These are phyloP conservation scores for Mycocentrospora acerina DNA, from an alignment of 2,329 filamentous ascomycete species.

Conservation along the genomic window DNA sequence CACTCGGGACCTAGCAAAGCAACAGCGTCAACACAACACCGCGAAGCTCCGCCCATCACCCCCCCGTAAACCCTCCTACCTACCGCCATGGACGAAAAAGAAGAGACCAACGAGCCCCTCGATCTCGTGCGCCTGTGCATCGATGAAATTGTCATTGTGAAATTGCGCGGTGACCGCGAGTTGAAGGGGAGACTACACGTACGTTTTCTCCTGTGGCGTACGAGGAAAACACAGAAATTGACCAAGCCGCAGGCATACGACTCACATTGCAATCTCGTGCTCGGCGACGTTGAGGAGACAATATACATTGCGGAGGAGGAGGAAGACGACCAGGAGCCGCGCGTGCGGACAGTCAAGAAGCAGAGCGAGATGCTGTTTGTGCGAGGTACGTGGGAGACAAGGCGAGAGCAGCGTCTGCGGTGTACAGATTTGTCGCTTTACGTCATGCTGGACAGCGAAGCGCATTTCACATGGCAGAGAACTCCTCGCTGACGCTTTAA, in stretches of 20 bases:
- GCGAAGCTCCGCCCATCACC: constrained; percentile 5
- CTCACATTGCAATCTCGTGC: constrained; percentile 94
- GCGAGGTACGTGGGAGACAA: constrained; percentile 74
- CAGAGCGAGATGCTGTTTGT: constrained; percentile 99
- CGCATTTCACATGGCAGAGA: constrained; percentile 3
- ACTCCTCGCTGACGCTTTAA: not conserved
- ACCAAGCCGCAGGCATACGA: constrained; percentile 76
- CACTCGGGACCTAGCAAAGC: too few species aligned
- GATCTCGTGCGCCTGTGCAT: constrained; percentile 93
- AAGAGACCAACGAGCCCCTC: constrained; percentile 83
- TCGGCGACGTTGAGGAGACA: constrained; percentile 96
- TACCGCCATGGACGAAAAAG: constrained; percentile 79
- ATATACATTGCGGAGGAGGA: constrained; percentile 92
- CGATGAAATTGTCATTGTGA: constrained; percentile 96
- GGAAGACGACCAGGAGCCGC: constrained; percentile 68
- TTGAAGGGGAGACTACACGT: constrained; percentile 94
- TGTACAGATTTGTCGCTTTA: too few species aligned
- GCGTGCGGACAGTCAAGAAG: constrained; percentile 76
- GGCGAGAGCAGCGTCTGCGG: too few species aligned
- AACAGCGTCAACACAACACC: not conserved
- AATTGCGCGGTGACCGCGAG: constrained; percentile 92
- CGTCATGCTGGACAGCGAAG: not conserved
- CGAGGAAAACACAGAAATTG: constrained; percentile 6
- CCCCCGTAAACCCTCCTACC: constrained; percentile 11
- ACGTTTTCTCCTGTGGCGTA: constrained; percentile 22